Conservation (phyloP, 192 early-diverging fungal genomes). For the Globomyces pollinis-pini region DNA sequence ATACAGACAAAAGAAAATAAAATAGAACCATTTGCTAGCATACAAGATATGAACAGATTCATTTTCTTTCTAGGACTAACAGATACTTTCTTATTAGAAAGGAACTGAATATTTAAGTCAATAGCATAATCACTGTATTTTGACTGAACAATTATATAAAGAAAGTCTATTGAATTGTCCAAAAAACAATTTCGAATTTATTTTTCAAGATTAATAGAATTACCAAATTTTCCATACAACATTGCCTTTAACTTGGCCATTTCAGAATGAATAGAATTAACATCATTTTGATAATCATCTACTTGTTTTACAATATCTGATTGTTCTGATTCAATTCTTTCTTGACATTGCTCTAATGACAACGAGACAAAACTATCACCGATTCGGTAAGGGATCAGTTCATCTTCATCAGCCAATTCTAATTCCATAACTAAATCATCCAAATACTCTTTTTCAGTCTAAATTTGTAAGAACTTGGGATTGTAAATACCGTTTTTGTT, state of each 20-base stretch:
- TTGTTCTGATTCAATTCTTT: conserved; percentile 61
- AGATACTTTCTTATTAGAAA: too few relatives aligned
- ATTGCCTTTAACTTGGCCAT: conserved; percentile 82
- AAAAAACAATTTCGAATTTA: too few relatives aligned
- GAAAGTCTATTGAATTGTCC: too few relatives aligned
- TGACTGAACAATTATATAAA: too few relatives aligned
- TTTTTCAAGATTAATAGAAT: conserved; percentile 91
- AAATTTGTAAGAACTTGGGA: too few relatives aligned
- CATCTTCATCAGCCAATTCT: conserved; percentile 88
- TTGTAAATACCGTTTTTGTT: too few relatives aligned
- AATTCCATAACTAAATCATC: conserved; percentile 89
- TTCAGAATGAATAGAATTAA: conserved; percentile 46
- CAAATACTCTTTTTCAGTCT: conserved; percentile 86
- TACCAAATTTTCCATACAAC: conserved; percentile 90
- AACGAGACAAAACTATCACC: conserved; percentile 80
- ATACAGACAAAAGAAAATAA: too few relatives aligned
- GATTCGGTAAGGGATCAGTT: conserved; percentile 73
- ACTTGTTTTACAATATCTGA: conserved; percentile 51
- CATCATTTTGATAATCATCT: conserved; percentile 53
- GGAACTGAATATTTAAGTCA: too few relatives aligned
- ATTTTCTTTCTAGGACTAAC: too few relatives aligned
- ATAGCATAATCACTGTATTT: too few relatives aligned
- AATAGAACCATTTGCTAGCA: too few relatives aligned
- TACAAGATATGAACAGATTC: too few relatives aligned
- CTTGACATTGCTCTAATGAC: conserved; percentile 58